Conservation (phyloP, 2,329 filamentous ascomycete species). For the Pseudopithomyces chartarum region DNA sequence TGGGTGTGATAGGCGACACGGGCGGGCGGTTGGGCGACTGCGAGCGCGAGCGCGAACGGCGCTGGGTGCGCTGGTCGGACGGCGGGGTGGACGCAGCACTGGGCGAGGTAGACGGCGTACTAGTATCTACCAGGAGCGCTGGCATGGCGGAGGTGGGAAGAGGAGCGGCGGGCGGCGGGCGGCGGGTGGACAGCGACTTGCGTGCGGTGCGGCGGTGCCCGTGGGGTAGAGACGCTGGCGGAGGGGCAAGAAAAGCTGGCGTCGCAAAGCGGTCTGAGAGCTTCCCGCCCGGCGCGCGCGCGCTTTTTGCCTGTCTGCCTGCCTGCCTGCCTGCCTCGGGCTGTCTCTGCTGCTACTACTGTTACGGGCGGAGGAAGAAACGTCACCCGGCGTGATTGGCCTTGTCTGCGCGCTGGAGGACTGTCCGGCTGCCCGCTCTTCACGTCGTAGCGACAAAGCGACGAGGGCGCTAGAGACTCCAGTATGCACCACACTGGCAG, state of each 20-base stretch:
- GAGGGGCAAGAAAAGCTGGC: constrained; percentile 13
- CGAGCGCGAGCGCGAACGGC: constrained; percentile 36
- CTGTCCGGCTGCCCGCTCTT: too few relatives aligned
- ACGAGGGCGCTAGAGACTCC: too few relatives aligned
- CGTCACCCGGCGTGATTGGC: too few relatives aligned
- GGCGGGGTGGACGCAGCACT: constrained; percentile 29
- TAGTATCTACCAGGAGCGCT: constrained; percentile 41
- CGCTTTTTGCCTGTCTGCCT: background rate
- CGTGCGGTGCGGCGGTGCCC: too few relatives aligned
- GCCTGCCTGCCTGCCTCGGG: too few relatives aligned
- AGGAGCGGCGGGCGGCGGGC: constrained; percentile 19
- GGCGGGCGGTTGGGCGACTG: constrained; percentile 44
- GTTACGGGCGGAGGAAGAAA: too few relatives aligned
- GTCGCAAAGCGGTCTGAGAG: constrained; percentile 1
- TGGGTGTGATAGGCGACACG: constrained; percentile 49
- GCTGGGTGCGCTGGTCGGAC: constrained; percentile 21
- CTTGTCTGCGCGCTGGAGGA: too few relatives aligned
- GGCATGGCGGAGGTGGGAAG: constrained; percentile 42
- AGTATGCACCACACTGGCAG: background rate
- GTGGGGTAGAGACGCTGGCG: constrained; percentile 10
- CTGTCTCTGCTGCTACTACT: too few relatives aligned
- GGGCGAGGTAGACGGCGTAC: constrained; percentile 28
- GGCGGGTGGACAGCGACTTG: constrained; percentile 8
- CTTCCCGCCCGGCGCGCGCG: background rate
- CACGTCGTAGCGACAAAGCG: too few relatives aligned